Evolutionary conservation across 352 stramenopile genomes (phyloP).

Genomic region (Phytophthora colocasiae): DNA sequence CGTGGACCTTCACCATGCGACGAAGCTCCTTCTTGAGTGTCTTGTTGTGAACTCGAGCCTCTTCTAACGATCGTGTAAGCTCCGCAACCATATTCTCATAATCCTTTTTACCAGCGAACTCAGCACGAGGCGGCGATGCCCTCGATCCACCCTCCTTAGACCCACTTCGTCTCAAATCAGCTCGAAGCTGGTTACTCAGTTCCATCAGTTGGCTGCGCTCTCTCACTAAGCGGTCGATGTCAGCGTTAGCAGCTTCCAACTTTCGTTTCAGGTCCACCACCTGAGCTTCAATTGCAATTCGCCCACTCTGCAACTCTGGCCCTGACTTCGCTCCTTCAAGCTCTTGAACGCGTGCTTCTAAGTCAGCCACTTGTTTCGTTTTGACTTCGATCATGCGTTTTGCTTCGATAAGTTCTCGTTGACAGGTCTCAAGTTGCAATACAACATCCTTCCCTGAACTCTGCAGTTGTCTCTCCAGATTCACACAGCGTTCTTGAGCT

Average conservation of each 20-base stretch:
- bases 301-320: conserved; percentile 23
- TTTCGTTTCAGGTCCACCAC: conserved; percentile 51
- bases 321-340: conserved; percentile 17
- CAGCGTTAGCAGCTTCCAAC: conserved; percentile 50
- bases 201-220: conserved; percentile 84
- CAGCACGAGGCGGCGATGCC: conserved; percentile 24
- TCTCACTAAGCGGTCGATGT: conserved; percentile 71
- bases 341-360: conserved; percentile 46
- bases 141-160: conserved; percentile 20
- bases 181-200: conserved; percentile 77
- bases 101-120: conserved; percentile 73
- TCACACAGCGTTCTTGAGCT: conserved; percentile 48
- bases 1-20: conserved; percentile 72
- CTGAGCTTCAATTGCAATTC: conserved; percentile 41
- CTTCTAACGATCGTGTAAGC: conserved; percentile 73
- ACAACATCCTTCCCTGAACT: conserved; percentile 13
- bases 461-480: conserved; percentile 51
- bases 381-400: conserved; percentile 50
- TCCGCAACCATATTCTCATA: conserved; percentile 78
- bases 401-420: conserved; percentile 55
- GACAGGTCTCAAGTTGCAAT: conserved; percentile 49
- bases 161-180: conserved; percentile 60
- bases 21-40: conserved; percentile 86
- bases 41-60: conserved; percentile 76
- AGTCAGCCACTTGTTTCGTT: conserved; percentile 49